Evolutionary conservation across 805 yeast genomes (phyloP).

Genomic region (Candida corydali): DNA sequence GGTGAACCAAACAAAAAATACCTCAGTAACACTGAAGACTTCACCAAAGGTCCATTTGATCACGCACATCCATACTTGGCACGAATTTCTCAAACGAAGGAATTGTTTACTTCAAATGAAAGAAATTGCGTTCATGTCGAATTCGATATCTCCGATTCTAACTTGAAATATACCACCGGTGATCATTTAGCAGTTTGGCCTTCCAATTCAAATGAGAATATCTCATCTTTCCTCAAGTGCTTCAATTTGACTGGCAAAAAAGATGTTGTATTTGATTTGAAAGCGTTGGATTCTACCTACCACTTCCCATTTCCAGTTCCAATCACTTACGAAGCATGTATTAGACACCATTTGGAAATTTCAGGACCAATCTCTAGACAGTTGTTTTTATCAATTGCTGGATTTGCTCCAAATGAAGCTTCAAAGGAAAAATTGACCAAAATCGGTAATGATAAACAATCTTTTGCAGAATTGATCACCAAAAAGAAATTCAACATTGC

Average conservation of each 20-base stretch:
- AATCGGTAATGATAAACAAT: constrained; percentile 64
- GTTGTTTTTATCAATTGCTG: constrained; percentile 63
- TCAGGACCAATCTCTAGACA: constrained; percentile 94
- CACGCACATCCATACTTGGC: constrained; percentile 82
- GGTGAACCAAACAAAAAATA: constrained; percentile 79
- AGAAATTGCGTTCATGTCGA: constrained; percentile 91
- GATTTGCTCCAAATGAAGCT: constrained; percentile 72
- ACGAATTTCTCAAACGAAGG: constrained; percentile 54
- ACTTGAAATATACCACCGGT: constrained; percentile 86
- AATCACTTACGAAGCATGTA: constrained; percentile 81
- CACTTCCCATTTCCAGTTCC: constrained; percentile 68
- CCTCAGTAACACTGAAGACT: constrained; percentile 22
- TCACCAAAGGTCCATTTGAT: constrained; percentile 70
- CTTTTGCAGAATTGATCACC: constrained; percentile 64
- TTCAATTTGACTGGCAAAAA: constrained; percentile 55
- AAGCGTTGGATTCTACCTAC: constrained; percentile 66
- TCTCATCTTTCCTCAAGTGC: constrained; percentile 58
- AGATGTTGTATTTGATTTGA: constrained; percentile 57
- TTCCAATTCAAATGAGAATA: constrained; percentile 75
- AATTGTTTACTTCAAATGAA: constrained; percentile 58
- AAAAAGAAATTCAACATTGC: constrained; percentile 65
- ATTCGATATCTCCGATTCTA: constrained; percentile 72
- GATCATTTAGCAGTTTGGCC: constrained; percentile 97
- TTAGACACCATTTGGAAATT: constrained; percentile 85
- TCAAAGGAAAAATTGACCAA: constrained; percentile 45